Evolutionary conservation across 805 yeast genomes (phyloP).

Genomic region (Groenewaldozyma salmanticensis): DNA sequence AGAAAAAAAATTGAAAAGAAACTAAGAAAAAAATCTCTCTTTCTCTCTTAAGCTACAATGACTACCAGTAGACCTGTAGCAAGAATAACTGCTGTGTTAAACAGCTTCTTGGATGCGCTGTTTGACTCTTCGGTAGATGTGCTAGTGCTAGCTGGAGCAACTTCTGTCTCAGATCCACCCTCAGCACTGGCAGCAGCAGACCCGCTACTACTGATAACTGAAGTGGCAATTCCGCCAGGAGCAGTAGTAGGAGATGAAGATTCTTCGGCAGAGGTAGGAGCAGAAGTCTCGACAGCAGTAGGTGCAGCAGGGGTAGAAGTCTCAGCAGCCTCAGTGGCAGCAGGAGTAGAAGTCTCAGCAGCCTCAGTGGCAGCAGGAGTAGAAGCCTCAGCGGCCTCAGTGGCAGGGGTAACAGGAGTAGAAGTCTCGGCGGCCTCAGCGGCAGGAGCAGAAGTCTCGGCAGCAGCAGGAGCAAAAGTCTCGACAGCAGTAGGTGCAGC

Average conservation of each 20-base stretch:
- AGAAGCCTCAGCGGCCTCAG: constrained; percentile 7
- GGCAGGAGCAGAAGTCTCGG: background rate
- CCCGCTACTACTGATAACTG: background rate
- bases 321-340: constrained; percentile 1
- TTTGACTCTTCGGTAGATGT: too few relatives aligned
- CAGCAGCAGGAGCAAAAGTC: background rate
- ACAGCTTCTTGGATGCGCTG: too few relatives aligned
- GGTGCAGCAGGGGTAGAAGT: background rate
- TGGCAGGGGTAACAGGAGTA: background rate
- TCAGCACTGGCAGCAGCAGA: background rate
- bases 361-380: constrained; percentile 5
- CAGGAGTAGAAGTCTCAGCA: background rate
- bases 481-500: constrained; percentile 1
- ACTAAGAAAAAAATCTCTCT: too few relatives aligned
- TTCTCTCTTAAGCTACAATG: too few relatives aligned
- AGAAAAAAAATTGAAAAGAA: too few relatives aligned
- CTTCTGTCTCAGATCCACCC: background rate
- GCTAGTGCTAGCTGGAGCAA: background rate
- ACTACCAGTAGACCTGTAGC: too few relatives aligned
- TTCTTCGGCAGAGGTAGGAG: background rate
- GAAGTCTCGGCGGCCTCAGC: background rate
- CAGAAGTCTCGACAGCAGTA: constrained; percentile 1
- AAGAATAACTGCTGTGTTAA: too few relatives aligned
- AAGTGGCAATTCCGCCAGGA: background rate
- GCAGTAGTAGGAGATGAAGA: background rate